Evolutionary conservation across 371 early-diverging fungal genomes (phyloP), one percentile per base, ranked within the genome.

Genomic region (Apophysomyces ossiformis): DNA sequence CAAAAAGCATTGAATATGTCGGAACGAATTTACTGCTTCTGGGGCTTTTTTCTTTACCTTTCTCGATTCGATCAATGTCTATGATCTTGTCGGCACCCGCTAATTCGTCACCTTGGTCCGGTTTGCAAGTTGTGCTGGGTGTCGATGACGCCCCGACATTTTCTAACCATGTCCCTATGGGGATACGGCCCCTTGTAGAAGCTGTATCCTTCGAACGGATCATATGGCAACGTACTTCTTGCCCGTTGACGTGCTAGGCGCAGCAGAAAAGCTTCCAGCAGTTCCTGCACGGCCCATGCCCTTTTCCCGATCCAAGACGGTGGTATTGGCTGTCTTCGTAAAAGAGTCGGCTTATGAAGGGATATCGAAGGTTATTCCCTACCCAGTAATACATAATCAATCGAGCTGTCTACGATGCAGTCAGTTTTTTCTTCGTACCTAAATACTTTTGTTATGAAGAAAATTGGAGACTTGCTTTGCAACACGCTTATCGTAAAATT

Each of bases 401-500:
- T n/a, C n/a, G n/a, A n/a, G n/a, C n/a, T 15, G 9, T 56, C 37
- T 12, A 50, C 41, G 26, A 47, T 38, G 11, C 26, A 61, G 43
- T 61, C 44, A 16, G n/a, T 35, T 62, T 26, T 62, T 46, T 56
- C 3, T 45, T 39, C 13, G 26, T 68, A 68, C 68, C 50, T 63
- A 39, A 13, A 26, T 58, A n/a, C 21, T 46, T 12, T 68, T 58
- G 4, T 38, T 54, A 37, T 63, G 57, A 35, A 68, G 15, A n/a
- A 58, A 41, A 37, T 37, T 44, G n/a, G 35, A 16, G 6, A 63
- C 26, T 16, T 46, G 38, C 37, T 57, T 18, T 18, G 68, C 68
- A 7, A 38, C 46, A 15, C 68, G 58, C 12, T 38, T 32, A 37
- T 68, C 68, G 38, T 41, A 63, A 26, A 59, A 68, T 11, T 68